Evolutionary conservation across 1,139 yeast species (phyloP), one percentile per base, ranked within the genome.

Genomic region (Magnusiomyces sp.): DNA sequence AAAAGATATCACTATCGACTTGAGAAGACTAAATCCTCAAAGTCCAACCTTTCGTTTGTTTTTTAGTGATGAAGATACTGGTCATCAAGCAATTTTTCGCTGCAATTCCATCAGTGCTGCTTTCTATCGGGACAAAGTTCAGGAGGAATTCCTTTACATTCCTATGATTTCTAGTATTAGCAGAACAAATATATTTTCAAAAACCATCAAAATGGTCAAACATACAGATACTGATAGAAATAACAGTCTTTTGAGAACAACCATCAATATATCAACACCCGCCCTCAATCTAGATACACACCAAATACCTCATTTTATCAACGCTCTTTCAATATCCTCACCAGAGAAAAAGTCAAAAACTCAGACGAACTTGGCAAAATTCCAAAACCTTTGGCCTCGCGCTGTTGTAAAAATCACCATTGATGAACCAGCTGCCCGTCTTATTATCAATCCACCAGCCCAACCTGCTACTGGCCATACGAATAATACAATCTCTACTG

Each of bases 11-110:
- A 61, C 62, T 11, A 52, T 71, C 37, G 73, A 70, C 46, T 45
- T 70, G 20, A 57, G 72, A 34, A 59, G 73, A 1, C 62, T 71
- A 50, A 68, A 66, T 50, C 63, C 71, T 11, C 58, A 60, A 40
- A 63, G 64, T 43, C 71, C 73, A 7, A 71, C 72, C 2, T 70
- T 70, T 56, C 62, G 66, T 53, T 59, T 71, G 51, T 58, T 64
- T 39, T 71, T 68, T 53, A 56, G 60, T 1, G 61, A 60, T 7
- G 58, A 55, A 16, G 71, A 68, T 42, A 55, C 59, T 23, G 73
- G 74, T 5, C 74, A 71, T 53, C 74, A 71, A 55, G 68, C 70
- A 3, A 63, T 69, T 11, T 56, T 68, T 49, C 59, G 71, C 9
- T 56, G 67, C 10, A 63, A 69, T n/a, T 66, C 73, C 6, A 50